Evolutionary conservation across 129 eudicot species (phyloP).

Genomic region (Daucus carota): DNA sequence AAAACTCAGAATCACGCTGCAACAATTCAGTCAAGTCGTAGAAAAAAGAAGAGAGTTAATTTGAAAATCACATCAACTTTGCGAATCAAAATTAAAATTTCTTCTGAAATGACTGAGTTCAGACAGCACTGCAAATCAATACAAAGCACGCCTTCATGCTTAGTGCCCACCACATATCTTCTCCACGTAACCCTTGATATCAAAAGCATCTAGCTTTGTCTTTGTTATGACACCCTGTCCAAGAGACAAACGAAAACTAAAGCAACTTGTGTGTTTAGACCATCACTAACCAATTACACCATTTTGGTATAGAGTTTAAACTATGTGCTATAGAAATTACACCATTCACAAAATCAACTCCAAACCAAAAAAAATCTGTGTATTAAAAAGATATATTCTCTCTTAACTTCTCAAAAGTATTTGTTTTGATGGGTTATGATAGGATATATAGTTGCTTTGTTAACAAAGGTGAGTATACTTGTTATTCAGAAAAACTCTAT

Average conservation of each 20-base stretch:
- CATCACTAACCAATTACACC: no score
- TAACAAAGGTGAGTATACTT: no score
- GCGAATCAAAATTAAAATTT: not conserved
- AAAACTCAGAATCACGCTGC: not conserved
- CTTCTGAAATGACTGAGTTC: not conserved
- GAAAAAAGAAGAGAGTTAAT: not conserved
- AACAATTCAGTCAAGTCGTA: not conserved
- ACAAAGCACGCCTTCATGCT: not conserved
- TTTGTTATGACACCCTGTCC: conserved; percentile 15
- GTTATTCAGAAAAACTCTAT: no score
- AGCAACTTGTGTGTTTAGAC: not conserved
- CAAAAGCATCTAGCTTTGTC: conserved; percentile 1
- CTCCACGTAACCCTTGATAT: not conserved
- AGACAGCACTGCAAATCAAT: not conserved
- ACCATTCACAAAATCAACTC: no score
- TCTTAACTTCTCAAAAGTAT: no score
- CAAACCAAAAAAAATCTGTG: no score
- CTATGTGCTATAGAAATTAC: no score
- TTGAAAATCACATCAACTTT: not conserved
- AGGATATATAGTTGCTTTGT: no score
- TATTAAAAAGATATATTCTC: no score
- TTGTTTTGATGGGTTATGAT: no score
- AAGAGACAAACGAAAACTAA: no score
- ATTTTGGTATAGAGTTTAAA: no score
- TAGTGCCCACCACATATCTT: not conserved